Percentiles rank a stretch among this genome's conserved stretches.
phyloP scores from a whole-genome alignment of 2,329 filamentous ascomycete genomes.

The Ophiocordyceps polyrhachis-furcata region DNA sequence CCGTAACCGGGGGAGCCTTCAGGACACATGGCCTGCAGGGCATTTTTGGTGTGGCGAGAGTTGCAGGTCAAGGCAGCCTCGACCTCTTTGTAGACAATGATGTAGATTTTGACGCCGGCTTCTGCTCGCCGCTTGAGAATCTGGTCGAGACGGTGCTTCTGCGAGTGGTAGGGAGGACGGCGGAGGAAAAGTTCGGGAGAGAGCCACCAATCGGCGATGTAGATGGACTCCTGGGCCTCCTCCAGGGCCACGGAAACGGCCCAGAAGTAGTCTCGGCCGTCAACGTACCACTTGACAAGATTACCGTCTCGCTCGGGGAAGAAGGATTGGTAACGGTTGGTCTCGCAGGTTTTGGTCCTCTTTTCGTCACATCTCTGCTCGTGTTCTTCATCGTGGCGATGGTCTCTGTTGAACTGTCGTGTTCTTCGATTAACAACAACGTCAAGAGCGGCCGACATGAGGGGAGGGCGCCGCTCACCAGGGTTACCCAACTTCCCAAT shows the following conservation, averaged over 20 bases:
- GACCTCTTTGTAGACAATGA: conserved; percentile 83
- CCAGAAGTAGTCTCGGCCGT: conserved; percentile 90
- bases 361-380: conserved; percentile 72
- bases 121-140: conserved; percentile 78
- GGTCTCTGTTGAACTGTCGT: conserved; percentile 56
- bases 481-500: conserved; percentile 43
- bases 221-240: conserved; percentile 77
- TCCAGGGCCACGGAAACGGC: conserved; percentile 83
- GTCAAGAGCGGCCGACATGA: neutral
- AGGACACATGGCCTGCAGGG: conserved; percentile 60
- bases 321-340: conserved; percentile 75
- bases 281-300: conserved; percentile 90
- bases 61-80: conserved; percentile 76
- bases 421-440: conserved; percentile 1
- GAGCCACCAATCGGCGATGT: conserved; percentile 95
- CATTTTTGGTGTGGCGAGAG: conserved; percentile 80
- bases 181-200: conserved; percentile 76
- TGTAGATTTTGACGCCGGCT: conserved; percentile 82
- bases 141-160: conserved; percentile 75
- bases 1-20: conserved; percentile 65
- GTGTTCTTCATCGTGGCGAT: conserved; percentile 86
- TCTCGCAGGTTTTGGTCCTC: conserved; percentile 49
- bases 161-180: conserved; percentile 62
- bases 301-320: conserved; percentile 77
- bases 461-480: conserved; percentile 25